phyloP scores from a whole-genome alignment of 2,329 filamentous ascomycete genomes.

The Aspergillus oerlinghausenensis region DNA sequence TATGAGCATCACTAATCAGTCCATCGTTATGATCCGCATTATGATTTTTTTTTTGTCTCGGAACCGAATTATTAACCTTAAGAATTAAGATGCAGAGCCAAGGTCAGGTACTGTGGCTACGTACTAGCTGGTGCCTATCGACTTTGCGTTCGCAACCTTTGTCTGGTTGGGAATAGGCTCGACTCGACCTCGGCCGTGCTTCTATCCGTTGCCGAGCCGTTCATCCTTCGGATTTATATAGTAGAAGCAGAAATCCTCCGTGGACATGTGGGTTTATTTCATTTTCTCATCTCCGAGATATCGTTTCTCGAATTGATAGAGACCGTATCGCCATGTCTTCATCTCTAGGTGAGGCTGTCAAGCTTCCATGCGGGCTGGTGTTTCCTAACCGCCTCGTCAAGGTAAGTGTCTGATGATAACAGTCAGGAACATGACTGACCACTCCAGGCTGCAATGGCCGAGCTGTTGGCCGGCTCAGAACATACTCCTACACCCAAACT shows the following conservation, averaged over 20 bases:
- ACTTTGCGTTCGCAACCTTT: background rate
- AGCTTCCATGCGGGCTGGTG: slow-evolving; percentile 52
- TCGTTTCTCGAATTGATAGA: background rate
- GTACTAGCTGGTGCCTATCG: background rate
- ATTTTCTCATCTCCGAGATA: background rate
- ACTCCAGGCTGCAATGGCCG: slow-evolving; percentile 41
- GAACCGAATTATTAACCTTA: background rate
- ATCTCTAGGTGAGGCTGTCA: slow-evolving; percentile 41
- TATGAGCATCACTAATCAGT: background rate
- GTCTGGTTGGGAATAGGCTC: background rate
- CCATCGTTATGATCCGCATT: background rate
- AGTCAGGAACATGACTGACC: background rate
- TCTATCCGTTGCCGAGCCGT: background rate
- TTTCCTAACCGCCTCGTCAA: slow-evolving; percentile 53
- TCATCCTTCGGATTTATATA: background rate
- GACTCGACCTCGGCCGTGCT: background rate
- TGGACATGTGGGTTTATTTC: no score
- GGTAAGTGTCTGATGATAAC: slow-evolving; percentile 17
- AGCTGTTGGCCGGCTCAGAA: slow-evolving; percentile 43
- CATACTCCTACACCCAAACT: slow-evolving; percentile 44
- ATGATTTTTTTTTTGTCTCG: background rate
- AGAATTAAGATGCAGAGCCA: background rate
- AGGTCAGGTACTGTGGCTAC: background rate
- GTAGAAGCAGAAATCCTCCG: no score
- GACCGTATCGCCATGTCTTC: slow-evolving; percentile 18